Evolutionary conservation across 805 yeast species (phyloP).

Genomic region (Candida hispaniensis): DNA sequence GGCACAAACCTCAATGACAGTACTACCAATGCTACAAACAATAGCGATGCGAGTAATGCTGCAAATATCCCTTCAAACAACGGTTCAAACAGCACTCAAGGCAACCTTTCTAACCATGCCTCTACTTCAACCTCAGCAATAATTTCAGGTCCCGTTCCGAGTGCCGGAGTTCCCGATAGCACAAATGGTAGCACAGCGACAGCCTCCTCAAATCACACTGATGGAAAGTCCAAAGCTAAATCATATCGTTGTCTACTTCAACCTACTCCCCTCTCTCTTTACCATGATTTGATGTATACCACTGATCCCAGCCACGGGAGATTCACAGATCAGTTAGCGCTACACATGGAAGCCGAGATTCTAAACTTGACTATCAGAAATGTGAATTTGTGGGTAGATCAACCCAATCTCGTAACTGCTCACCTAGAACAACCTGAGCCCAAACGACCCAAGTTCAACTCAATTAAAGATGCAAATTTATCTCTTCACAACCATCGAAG

Average conservation of each 20-base stretch:
- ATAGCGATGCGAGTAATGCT: too few relatives aligned
- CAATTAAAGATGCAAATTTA: constrained; percentile 16
- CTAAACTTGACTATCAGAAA: constrained; percentile 69
- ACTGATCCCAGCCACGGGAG: constrained; percentile 61
- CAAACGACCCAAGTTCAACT: background rate
- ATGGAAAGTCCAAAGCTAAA: constrained; percentile 25
- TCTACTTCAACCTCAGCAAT: too few relatives aligned
- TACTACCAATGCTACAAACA: background rate
- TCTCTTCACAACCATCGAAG: constrained; percentile 22
- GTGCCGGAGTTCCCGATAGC: too few relatives aligned
- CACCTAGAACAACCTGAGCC: constrained; percentile 1
- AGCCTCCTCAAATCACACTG: background rate
- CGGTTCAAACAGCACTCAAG: background rate
- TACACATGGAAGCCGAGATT: constrained; percentile 82
- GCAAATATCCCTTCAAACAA: too few relatives aligned
- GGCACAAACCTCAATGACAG: background rate
- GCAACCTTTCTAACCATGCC: too few relatives aligned
- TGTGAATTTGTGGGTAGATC: constrained; percentile 59
- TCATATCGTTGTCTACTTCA: constrained; percentile 66
- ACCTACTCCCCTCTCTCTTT: constrained; percentile 71
- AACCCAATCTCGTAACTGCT: constrained; percentile 12
- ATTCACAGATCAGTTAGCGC: constrained; percentile 67
- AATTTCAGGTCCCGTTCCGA: too few relatives aligned
- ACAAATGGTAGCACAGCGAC: too few relatives aligned
- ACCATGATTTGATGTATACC: constrained; percentile 74